phyloP scores from a whole-genome alignment of 75 land plant species.

The Chamaecyparis obtusa region DNA sequence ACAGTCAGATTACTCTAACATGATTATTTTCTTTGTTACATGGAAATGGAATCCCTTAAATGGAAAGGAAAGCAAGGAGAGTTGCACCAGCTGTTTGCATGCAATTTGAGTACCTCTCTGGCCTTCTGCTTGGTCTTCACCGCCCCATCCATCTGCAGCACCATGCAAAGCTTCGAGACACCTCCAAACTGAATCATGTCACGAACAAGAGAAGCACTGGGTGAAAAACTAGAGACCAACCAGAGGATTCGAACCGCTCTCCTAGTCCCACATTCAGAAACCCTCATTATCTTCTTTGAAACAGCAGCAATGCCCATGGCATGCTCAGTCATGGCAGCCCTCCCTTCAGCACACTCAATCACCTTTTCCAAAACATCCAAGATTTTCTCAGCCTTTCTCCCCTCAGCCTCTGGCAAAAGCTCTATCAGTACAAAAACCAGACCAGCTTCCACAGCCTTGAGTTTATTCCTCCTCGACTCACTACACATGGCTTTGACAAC shows the following conservation, averaged over 20 bases:
- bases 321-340: slow-evolving; percentile 48
- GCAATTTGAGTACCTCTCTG: slow-evolving; percentile 33
- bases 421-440: slow-evolving; percentile 46
- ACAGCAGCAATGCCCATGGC: slow-evolving; percentile 57
- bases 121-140: slow-evolving; percentile 29
- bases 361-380: slow-evolving; percentile 29
- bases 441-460: slow-evolving; percentile 52
- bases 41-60: slow-evolving; percentile 18
- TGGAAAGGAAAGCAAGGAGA: slow-evolving; percentile 36
- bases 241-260: slow-evolving; percentile 43
- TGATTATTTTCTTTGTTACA: too few relatives aligned
- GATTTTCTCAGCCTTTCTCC: slow-evolving; percentile 33
- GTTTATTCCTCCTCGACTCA: slow-evolving; percentile 26
- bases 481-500: slow-evolving; percentile 21
- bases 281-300: slow-evolving; percentile 58
- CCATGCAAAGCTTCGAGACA: slow-evolving; percentile 47
- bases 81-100: slow-evolving; percentile 33
- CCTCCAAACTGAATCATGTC: slow-evolving; percentile 53
- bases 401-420: slow-evolving; percentile 44
- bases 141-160: slow-evolving; percentile 30
- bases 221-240: slow-evolving; percentile 30
- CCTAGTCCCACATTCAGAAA: slow-evolving; percentile 42
- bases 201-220: slow-evolving; percentile 18
- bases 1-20: background rate
- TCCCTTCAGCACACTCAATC: slow-evolving; percentile 36